These are phyloP conservation scores for Epichloe uncinata DNA, from an alignment of 2,329 filamentous ascomycete genomes.

Conservation along the genomic window DNA sequence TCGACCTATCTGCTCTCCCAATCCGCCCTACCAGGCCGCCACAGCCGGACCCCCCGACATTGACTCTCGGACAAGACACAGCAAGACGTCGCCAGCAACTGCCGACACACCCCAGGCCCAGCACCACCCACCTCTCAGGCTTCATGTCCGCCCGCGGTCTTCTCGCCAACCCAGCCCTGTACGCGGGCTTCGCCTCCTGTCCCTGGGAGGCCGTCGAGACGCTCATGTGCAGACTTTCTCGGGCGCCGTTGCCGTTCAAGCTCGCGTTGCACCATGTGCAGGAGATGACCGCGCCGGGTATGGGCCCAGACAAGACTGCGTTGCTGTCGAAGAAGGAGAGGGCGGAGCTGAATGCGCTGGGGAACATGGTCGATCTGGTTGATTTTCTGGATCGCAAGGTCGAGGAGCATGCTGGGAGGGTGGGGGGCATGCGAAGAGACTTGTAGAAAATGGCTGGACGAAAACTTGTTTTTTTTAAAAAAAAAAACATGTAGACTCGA, in stretches of 20 bases:
- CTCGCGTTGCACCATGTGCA: constrained; percentile 51
- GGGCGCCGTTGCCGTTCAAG: constrained; percentile 47
- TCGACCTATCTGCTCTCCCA: constrained; percentile 35
- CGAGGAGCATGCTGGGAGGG: constrained; percentile 20
- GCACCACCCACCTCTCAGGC: constrained; percentile 40
- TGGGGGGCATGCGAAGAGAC: constrained; percentile 19
- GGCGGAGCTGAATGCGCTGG: constrained; percentile 31
- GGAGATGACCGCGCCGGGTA: constrained; percentile 51
- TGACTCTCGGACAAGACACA: constrained; percentile 13
- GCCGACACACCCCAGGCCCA: constrained; percentile 13
- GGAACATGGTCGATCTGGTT: constrained; percentile 42
- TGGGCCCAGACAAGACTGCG: constrained; percentile 36
- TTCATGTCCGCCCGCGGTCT: constrained; percentile 60
- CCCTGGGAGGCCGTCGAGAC: constrained; percentile 49
- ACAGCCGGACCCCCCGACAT: constrained; percentile 19
- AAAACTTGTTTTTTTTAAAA: neutral
- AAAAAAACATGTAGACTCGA: too few species aligned
- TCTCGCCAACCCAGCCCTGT: constrained; percentile 54
- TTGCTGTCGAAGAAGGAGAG: constrained; percentile 46
- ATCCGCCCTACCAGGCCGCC: constrained; percentile 24
- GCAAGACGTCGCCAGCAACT: neutral
- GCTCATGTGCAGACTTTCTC: constrained; percentile 46
- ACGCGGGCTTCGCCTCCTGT: constrained; percentile 41
- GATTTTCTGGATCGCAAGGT: constrained; percentile 45
- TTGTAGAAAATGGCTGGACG: constrained; percentile 12